Evolutionary conservation across 306 rosid genomes (phyloP), one percentile per base, ranked within the genome.

Genomic region (Cucumis hystrix): DNA sequence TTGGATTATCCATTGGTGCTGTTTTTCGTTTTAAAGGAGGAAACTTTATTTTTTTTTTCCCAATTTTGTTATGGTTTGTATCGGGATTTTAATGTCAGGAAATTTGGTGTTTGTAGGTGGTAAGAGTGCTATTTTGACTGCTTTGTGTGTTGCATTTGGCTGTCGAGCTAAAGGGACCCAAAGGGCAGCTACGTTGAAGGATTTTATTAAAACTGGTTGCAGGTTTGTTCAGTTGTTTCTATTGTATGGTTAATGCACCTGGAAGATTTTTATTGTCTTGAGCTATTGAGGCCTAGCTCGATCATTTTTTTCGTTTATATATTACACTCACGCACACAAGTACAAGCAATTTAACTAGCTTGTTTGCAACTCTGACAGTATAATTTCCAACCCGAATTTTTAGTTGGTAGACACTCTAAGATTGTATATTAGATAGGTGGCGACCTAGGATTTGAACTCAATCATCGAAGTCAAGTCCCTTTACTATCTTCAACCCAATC

Each of bases 161-260:
- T 88, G 92, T 81, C 93, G 97, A 80, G 97, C 97, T 30, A 90
- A 85, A 85, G 96, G 91, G 40, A 95, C 98, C 64, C 97, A 92
- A 69, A 90, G 97, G 60, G 97, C 93, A 2, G 74, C 95, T 1
- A 83, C 93, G 43, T 79, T 95, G 74, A 90, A 92, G 87, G 96
- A 95, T 70, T 89, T 95, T 76, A 89, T 95, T 35, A 95, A 95
- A 86, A 92, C 83, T 76, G 96, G 95, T 77, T 82, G 92, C 84
- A 87, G 96, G 98, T 95, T 74, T 33, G 83, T 79, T 68, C 20
- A 56, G 30, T 55, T 55, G 37, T 49, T 2, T 70, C 58, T 70
- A 70, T 23, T n/a, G 55, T 47, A 9, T 66, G 72, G 39, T 12
- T 25, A 70, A 14, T 70, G 40, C 20, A 70, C 14, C 20, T 69